phyloP scores from a whole-genome alignment of 257 asterid species.

The Ophiorrhiza pumila region DNA sequence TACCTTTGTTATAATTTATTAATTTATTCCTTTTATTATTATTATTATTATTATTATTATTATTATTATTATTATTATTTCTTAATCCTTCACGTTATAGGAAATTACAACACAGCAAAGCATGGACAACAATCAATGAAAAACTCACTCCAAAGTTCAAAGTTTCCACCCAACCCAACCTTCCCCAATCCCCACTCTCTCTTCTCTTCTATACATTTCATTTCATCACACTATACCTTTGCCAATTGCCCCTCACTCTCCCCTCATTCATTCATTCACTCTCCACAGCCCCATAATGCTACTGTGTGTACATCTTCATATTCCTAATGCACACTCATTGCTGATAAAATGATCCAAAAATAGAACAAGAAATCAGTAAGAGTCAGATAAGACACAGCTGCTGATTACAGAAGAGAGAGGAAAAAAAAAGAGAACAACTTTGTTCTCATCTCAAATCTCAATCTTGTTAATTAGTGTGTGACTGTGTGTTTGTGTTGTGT shows the following conservation, averaged over 20 bases:
- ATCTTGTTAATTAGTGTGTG: neutral
- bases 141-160: slow-evolving; percentile 10
- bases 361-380: neutral
- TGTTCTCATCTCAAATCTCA: neutral
- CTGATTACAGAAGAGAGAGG: neutral
- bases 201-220: neutral
- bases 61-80: neutral
- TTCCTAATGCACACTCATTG: neutral
- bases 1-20: neutral
- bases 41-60: neutral
- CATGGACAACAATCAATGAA: slow-evolving; percentile 22
- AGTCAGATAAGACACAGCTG: neutral
- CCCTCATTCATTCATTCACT: neutral
- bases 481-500: neutral
- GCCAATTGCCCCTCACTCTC: neutral
- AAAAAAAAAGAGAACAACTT: neutral
- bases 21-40: neutral
- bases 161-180: too few relatives aligned
- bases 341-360: slow-evolving; percentile 1
- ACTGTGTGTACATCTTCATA: slow-evolving; percentile 1
- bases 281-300: neutral
- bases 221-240: neutral
- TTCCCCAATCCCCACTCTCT: neutral
- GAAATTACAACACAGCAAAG: slow-evolving; percentile 23
- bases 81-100: slow-evolving; percentile 7